Conservation (phyloP, 2,329 filamentous ascomycete genomes). For the Chlorencoelia australis region DNA sequence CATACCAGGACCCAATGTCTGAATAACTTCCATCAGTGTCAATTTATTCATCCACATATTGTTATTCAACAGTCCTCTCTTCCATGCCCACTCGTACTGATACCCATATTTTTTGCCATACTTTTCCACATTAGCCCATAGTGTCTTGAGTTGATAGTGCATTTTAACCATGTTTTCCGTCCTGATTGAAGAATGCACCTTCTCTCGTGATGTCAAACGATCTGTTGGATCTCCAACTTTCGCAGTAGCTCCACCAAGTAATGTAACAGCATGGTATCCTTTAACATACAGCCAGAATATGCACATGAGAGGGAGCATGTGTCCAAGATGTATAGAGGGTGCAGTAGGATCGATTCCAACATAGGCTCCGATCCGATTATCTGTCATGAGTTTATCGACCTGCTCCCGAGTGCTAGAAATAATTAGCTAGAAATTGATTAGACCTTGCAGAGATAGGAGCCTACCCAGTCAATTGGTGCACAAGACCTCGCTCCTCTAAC, state of each 20-base stretch:
- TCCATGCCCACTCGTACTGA: conserved; percentile 55
- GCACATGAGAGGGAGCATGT: conserved; percentile 73
- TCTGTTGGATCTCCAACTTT: conserved; percentile 72
- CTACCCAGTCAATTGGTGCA: conserved; percentile 68
- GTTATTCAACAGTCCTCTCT: conserved; percentile 67
- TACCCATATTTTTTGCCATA: conserved; percentile 59
- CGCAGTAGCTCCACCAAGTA: conserved; percentile 66
- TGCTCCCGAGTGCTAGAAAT: conserved; percentile 31
- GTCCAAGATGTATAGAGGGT: conserved; percentile 68
- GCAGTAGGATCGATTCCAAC: conserved; percentile 78
- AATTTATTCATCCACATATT: conserved; percentile 69
- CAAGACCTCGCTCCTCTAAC: conserved; percentile 60
- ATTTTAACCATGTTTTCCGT: conserved; percentile 58
- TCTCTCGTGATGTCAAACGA: conserved; percentile 51
- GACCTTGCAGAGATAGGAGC: conserved; percentile 22
- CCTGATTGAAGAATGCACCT: conserved; percentile 40
- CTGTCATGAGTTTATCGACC: conserved; percentile 53
- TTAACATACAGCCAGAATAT: conserved; percentile 77
- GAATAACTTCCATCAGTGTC: conserved; percentile 64
- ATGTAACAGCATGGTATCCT: conserved; percentile 56
- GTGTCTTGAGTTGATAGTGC: conserved; percentile 55
- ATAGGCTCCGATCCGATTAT: conserved; percentile 62
- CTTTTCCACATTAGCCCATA: conserved; percentile 65
- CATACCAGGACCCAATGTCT: conserved; percentile 61
- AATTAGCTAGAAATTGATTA: conserved; percentile 5